Conservation (phyloP, 2,329 filamentous ascomycete genomes). For the Exophiala viscosa region DNA sequence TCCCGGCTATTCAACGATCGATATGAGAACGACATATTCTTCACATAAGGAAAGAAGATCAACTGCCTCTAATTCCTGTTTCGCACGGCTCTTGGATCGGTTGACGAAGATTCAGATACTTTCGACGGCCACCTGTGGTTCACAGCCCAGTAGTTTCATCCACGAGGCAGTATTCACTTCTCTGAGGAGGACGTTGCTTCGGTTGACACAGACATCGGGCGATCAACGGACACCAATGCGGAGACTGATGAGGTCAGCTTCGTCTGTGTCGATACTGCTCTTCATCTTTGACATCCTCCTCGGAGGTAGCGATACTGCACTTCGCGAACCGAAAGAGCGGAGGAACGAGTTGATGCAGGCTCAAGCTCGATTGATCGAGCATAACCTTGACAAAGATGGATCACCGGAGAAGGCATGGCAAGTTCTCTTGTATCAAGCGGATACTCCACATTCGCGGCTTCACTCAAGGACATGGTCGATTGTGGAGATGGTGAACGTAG, state of each 20-base stretch:
- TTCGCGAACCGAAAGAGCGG: not conserved
- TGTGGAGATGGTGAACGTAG: slow-evolving; percentile 14
- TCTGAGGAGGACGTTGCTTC: slow-evolving; percentile 3
- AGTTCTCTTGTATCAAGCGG: slow-evolving; percentile 13
- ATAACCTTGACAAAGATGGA: slow-evolving; percentile 9
- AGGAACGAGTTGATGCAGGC: slow-evolving; percentile 2
- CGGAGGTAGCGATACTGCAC: not conserved
- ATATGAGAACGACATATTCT: slow-evolving; percentile 4
- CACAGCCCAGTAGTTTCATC: slow-evolving; percentile 1
- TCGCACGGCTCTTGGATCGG: slow-evolving; percentile 7
- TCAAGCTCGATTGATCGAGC: slow-evolving; percentile 8
- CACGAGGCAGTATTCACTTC: slow-evolving; percentile 6
- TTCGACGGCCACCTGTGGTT: not conserved
- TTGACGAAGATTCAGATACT: slow-evolving; percentile 7
- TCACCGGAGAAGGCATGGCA: slow-evolving; percentile 11
- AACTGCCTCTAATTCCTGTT: not conserved
- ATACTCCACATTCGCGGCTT: slow-evolving; percentile 6
- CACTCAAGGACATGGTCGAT: slow-evolving; percentile 11
- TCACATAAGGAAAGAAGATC: not conserved
- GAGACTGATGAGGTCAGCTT: slow-evolving; percentile 5
- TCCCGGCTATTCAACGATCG: slow-evolving; percentile 14
- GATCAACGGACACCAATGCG: not conserved
- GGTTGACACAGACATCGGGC: not conserved
- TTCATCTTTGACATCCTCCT: slow-evolving; percentile 12
- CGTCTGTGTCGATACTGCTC: slow-evolving; percentile 4